These are phyloP conservation scores for Puccinia sorghi DNA, from an alignment of 1,284 basidiomycete genomes.

Conservation along the genomic window DNA sequence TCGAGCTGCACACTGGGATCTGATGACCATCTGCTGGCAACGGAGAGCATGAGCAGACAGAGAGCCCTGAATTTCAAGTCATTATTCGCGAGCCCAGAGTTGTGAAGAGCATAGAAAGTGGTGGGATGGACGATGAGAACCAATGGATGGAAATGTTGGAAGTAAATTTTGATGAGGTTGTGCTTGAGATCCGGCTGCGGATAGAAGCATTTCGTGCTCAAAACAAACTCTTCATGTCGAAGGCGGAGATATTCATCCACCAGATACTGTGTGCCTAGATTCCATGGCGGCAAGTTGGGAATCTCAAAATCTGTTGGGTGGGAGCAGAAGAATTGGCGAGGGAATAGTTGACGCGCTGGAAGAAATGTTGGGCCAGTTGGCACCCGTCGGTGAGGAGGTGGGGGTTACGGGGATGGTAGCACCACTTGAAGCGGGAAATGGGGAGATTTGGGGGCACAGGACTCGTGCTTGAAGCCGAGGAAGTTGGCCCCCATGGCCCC, in stretches of 20 bases:
- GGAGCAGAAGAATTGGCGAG: background rate
- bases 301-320: background rate
- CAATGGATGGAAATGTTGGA: slow-evolving; percentile 66
- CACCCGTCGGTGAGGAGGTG: background rate
- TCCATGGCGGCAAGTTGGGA: background rate
- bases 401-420: background rate
- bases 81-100: slow-evolving; percentile 65
- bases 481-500: slow-evolving; percentile 30
- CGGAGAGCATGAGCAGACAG: slow-evolving; percentile 72
- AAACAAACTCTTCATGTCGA: slow-evolving; percentile 16
- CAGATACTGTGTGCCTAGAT: background rate
- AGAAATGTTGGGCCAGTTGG: slow-evolving; percentile 14
- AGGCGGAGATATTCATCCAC: slow-evolving; percentile 28
- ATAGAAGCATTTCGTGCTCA: slow-evolving; percentile 12
- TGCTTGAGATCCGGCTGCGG: slow-evolving; percentile 63
- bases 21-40: slow-evolving; percentile 69
- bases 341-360: slow-evolving; percentile 30
- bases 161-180: slow-evolving; percentile 70
- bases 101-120: slow-evolving; percentile 68
- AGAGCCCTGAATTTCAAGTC: slow-evolving; percentile 69
- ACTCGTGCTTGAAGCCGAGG: slow-evolving; percentile 24
- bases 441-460: slow-evolving; percentile 6
- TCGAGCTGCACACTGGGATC: slow-evolving; percentile 64
- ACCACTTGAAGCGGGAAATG: background rate
- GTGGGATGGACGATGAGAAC: slow-evolving; percentile 74